Base-by-base conservation (phyloP, 2,329 filamentous ascomycete species). In the Elsinoe necatrix region DNA sequence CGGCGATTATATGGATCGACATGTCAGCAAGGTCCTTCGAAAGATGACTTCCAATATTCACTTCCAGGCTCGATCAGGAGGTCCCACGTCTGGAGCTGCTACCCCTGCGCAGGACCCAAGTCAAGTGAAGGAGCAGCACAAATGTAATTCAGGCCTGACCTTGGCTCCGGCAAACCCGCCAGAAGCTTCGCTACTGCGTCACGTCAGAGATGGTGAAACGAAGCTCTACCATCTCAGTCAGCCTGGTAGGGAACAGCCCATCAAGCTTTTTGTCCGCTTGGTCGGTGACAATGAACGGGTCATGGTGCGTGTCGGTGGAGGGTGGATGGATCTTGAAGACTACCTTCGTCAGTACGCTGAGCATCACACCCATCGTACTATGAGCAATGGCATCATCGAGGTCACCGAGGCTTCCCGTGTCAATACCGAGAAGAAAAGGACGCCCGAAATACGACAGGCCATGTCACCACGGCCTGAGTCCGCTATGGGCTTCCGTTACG, bases 291-390 rank as follows among this genome's bases (percentile, higher is more conserved):
- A 88, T 14, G 90, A 97, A 70, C 84, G 93, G 54, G 90, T 97
- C 60, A 97, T 98, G 93, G 93, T 98, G 6, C 87, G 93, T 34
- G 92, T 98, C 11, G 93, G 93, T 11, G 93, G 93, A 58, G 93
- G 93, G n/a, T 98, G 93, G 93, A 90, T 91, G 12, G 93, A 98
- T 70, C 76, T 98, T 18, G 92, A 87, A 35, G 93, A 97, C 70
- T 98, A 96, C 67, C 78, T 98, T 41, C 86, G 90, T 63, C 89
- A 95, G 69, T 98, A 96, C 65, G 91, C 90, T 6, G 83, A 84
- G 58, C 93, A 98, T 67, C 93, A 98, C 68, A 87, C 88, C 42
- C 84, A 88, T n/a, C 83, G 81, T 43, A 77, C 79, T 27, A 76
- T 80, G 18, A 77, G 75, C 25, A 80, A 81, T 35, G 75, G 75